phyloP scores from a whole-genome alignment of 2,329 filamentous ascomycete species.

The Tolypocladium sp. region DNA sequence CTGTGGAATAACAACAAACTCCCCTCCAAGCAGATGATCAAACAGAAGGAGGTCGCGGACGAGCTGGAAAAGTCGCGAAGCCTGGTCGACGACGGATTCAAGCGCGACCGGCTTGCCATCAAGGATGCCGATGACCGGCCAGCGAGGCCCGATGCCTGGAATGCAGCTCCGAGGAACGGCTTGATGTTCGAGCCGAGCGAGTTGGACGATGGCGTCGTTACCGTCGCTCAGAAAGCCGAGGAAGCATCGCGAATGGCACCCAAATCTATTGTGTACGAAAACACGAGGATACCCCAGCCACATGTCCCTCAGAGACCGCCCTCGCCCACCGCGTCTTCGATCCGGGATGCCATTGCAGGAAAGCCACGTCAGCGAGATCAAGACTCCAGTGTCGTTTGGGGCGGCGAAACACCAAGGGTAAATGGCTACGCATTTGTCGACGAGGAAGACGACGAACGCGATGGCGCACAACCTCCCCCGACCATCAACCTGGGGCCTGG shows the following conservation, averaged over 20 bases:
- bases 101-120: constrained; percentile 51
- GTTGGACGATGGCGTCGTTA: constrained; percentile 49
- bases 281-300: constrained; percentile 65
- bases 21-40: constrained; percentile 67
- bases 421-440: constrained; percentile 95
- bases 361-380: constrained; percentile 52
- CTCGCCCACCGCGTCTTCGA: constrained; percentile 76
- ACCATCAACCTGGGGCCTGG: constrained; percentile 49
- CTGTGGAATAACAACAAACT: constrained; percentile 84
- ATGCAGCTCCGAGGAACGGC: constrained; percentile 63
- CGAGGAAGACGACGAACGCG: constrained; percentile 44
- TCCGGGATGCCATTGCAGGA: constrained; percentile 77
- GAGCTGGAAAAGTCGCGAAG: constrained; percentile 36
- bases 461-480: constrained; percentile 16
- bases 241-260: constrained; percentile 63
- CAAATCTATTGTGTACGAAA: constrained; percentile 69
- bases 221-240: constrained; percentile 60
- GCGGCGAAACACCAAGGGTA: constrained; percentile 76
- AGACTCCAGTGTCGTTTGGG: constrained; percentile 46
- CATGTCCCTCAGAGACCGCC: constrained; percentile 40
- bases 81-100: constrained; percentile 47
- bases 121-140: constrained; percentile 61
- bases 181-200: constrained; percentile 79
- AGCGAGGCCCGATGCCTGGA: constrained; percentile 71
- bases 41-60: constrained; percentile 52